A percentile compares a stretch with the other conserved stretches of the same genome.
Conservation (phyloP, 1,284 basidiomycete genomes). For the Cryptococcus sp. region DNA sequence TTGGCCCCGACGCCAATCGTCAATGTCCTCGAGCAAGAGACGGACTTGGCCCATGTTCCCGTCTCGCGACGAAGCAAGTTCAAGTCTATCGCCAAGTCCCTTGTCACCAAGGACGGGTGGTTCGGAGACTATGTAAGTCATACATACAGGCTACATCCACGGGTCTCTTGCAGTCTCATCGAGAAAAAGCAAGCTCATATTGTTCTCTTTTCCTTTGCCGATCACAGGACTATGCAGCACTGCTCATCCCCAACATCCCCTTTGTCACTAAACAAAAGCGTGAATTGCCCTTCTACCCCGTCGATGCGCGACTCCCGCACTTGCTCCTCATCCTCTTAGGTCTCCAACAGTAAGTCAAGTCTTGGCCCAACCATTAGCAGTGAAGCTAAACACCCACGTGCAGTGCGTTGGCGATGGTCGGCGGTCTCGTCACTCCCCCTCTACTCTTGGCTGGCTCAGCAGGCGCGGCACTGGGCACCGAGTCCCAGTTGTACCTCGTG, state of each 20-base stretch:
- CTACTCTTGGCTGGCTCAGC: constrained; percentile 32
- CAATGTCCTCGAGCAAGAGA: constrained; percentile 7
- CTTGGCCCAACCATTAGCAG: neutral
- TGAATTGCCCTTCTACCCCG: constrained; percentile 38
- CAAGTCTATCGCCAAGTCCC: constrained; percentile 14
- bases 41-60: constrained; percentile 10
- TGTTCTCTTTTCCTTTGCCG: neutral
- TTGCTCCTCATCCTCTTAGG: constrained; percentile 37
- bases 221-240: constrained; percentile 28
- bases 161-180: neutral
- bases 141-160: neutral
- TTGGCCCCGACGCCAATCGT: constrained; percentile 3
- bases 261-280: constrained; percentile 28
- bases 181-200: neutral
- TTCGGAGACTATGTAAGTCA: constrained; percentile 35
- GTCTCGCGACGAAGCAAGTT: constrained; percentile 11
- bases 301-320: constrained; percentile 34
- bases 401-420: constrained; percentile 39
- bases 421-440: constrained; percentile 36
- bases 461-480: constrained; percentile 32
- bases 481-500: constrained; percentile 35
- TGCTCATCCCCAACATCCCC: constrained; percentile 41
- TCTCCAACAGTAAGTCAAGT: constrained; percentile 31
- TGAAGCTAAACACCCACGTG: neutral
- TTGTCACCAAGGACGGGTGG: constrained; percentile 32